Base-by-base conservation (phyloP, 768 basidiomycete species). In the Gloeopeniophorella convolvens region DNA sequence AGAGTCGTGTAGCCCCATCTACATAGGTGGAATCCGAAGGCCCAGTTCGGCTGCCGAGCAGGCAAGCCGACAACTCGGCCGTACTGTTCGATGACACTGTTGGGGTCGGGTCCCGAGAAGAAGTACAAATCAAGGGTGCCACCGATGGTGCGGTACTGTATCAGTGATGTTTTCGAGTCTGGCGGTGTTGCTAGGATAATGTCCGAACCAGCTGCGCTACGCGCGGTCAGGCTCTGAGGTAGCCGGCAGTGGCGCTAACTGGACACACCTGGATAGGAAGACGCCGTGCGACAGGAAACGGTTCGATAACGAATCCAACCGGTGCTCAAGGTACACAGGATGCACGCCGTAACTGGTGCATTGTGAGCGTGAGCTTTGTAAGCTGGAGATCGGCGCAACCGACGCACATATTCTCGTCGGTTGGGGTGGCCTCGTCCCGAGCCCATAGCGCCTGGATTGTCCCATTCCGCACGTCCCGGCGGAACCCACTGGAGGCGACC, bases 51-150 rank as follows among this genome's bases (percentile, higher is more conserved):
- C 61, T 82, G 79, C 77, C 83, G 82, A 26, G 76, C 77, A 3
- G 87, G 84, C 32, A 77, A 67, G 3, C 86, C 86, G 23, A 85
- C 72, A n/a, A 79, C 66, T 30, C 68, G 73, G 4, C 80, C 77
- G 58, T 89, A 85, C 63, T 89, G 86, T 53, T 83, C 75, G 42
- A 85, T 75, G 8, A 87, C 86, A n/a, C 65, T 64, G 37, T 68
- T 68, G 21, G 80, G 75, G n/a, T 53, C 63, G 8, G 69, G 69
- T 12, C 75, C 75, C 5, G 70, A 77, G 62, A 89, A 75, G 67
- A 85, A 88, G 70, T 88, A 89, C 56, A 89, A 79, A 65, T 89
- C 83, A 27, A 89, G 67, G 0, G 80, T 80, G 15, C 88, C 87
- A 5, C 88, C 87, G 39, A 90, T 68, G 62, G 80, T 68, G 39